phyloP scores from a whole-genome alignment of 2,329 filamentous ascomycete genomes.

The Fusarium coicis region DNA sequence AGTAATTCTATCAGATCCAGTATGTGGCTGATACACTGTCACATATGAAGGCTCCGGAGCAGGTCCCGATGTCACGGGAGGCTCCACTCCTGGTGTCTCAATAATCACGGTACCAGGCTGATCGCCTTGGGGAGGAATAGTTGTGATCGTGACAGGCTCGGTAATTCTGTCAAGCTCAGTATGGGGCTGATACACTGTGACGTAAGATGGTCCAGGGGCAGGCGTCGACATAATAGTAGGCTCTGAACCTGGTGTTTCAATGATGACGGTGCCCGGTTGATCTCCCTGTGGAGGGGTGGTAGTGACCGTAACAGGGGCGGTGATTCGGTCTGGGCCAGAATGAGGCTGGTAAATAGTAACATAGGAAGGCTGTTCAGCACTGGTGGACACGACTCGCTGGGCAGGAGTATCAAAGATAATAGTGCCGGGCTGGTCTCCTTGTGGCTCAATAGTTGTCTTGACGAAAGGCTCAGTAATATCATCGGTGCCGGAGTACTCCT shows the following conservation, averaged over 20 bases:
- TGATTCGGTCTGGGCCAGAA: slow-evolving; percentile 6
- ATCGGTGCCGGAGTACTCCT: slow-evolving; percentile 16
- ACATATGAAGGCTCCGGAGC: neutral
- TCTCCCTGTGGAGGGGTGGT: slow-evolving; percentile 4
- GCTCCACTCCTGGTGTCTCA: neutral
- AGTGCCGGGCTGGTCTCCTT: slow-evolving; percentile 24
- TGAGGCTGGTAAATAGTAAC: slow-evolving; percentile 9
- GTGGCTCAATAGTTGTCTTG: slow-evolving; percentile 22
- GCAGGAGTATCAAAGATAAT: slow-evolving; percentile 29
- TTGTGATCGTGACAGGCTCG: slow-evolving; percentile 4
- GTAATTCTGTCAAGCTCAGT: slow-evolving; percentile 9
- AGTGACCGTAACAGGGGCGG: slow-evolving; percentile 1
- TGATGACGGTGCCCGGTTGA: slow-evolving; percentile 10
- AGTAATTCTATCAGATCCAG: slow-evolving; percentile 1
- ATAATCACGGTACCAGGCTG: neutral
- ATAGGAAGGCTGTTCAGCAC: slow-evolving; percentile 11
- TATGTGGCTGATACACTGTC: slow-evolving; percentile 12
- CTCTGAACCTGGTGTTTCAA: slow-evolving; percentile 13
- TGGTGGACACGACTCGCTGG: slow-evolving; percentile 2
- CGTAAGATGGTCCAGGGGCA: neutral
- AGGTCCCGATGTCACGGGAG: neutral
- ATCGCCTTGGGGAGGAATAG: neutral
- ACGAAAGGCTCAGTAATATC: slow-evolving; percentile 15
- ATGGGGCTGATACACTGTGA: slow-evolving; percentile 14
- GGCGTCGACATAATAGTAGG: neutral